phyloP scores from a whole-genome alignment of 2,329 filamentous ascomycete species.

The Monosporascus sp. region DNA sequence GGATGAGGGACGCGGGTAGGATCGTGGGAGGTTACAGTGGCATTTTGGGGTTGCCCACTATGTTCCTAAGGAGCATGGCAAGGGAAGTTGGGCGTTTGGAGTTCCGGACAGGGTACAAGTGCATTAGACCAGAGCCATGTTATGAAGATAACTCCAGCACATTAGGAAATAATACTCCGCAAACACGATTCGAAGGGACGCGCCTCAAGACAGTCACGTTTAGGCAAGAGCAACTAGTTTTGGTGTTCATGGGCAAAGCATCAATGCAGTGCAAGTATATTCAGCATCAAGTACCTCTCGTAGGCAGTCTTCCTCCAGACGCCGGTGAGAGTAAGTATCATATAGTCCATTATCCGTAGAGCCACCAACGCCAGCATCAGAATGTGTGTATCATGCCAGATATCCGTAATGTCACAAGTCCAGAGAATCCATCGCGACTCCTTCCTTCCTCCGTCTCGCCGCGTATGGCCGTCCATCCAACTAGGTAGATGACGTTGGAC shows the following conservation, averaged over 20 bases:
- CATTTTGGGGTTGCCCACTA: too few species aligned
- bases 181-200: not conserved
- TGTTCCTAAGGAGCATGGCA: too few species aligned
- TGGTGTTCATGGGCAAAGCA: conserved; percentile 14
- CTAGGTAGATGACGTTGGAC: too few species aligned
- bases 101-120: too few species aligned
- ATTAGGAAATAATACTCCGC: not conserved
- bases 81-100: too few species aligned
- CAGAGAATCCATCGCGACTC: not conserved
- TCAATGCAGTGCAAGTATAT: conserved; percentile 18
- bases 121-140: too few species aligned
- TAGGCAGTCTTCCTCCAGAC: conserved; percentile 14
- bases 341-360: conserved; percentile 20
- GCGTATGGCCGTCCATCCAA: too few species aligned
- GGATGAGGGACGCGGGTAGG: not conserved
- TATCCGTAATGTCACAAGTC: conserved; percentile 14
- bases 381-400: conserved; percentile 26
- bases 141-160: not conserved
- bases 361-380: conserved; percentile 25
- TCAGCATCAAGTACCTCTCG: conserved; percentile 18
- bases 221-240: not conserved
- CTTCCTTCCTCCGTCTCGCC: too few species aligned
- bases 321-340: conserved; percentile 19
- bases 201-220: too few species aligned
- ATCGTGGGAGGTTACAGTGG: too few species aligned